Evolutionary conservation across 441 rosid genomes (phyloP).

Genomic region (Brassica balearica): DNA sequence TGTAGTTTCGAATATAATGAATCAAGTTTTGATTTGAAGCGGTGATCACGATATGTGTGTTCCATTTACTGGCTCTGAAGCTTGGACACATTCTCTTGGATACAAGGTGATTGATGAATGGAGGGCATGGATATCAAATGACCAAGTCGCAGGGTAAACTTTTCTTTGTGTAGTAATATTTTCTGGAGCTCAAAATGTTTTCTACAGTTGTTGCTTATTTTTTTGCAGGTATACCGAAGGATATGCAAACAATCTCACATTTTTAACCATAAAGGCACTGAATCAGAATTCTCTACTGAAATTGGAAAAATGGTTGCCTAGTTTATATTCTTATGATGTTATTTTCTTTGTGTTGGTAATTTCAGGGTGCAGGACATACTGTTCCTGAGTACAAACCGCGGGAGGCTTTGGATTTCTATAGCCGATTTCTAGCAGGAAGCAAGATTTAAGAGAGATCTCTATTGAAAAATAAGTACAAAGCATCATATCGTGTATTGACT

Average conservation of each 20-base stretch:
- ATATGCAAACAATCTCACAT: slow-evolving; percentile 82
- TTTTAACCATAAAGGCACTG: slow-evolving; percentile 75
- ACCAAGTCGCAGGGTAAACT: slow-evolving; percentile 86
- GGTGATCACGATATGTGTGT: slow-evolving; percentile 95
- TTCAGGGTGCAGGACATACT: slow-evolving; percentile 89
- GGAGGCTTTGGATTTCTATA: slow-evolving; percentile 80
- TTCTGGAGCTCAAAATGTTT: neutral
- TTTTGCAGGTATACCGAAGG: slow-evolving; percentile 73
- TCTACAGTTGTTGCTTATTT: neutral
- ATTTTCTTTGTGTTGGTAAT: slow-evolving; percentile 23
- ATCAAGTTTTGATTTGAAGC: slow-evolving; percentile 43
- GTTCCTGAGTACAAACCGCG: slow-evolving; percentile 86
- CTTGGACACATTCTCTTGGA: slow-evolving; percentile 90
- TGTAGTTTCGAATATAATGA: slow-evolving; percentile 8
- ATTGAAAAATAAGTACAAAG: neutral
- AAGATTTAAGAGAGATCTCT: slow-evolving; percentile 44
- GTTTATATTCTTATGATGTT: neutral
- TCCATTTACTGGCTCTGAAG: slow-evolving; percentile 87
- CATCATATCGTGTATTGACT: slow-evolving; percentile 5
- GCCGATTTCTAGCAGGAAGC: slow-evolving; percentile 67
- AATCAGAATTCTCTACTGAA: neutral
- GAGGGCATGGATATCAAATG: slow-evolving; percentile 77
- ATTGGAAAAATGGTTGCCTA: neutral
- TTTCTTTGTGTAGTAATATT: neutral
- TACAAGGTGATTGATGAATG: slow-evolving; percentile 77